Evolutionary conservation across 2,329 filamentous ascomycete species (phyloP), one percentile per base, ranked within the genome.

Genomic region (Aspergillus persii): DNA sequence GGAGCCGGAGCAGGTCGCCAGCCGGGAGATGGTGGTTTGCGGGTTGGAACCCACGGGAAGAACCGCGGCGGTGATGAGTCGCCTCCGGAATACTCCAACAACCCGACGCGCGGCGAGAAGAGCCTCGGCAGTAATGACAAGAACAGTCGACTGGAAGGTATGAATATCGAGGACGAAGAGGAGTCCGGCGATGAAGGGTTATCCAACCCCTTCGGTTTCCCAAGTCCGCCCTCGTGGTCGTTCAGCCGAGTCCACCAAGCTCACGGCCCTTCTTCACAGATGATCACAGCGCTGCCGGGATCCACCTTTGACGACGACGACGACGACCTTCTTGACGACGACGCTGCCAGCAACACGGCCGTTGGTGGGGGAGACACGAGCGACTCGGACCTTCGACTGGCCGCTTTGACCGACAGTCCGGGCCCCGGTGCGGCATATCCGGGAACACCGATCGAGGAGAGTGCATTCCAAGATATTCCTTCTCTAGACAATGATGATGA

Each of bases 1-100:
- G 87, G 82, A 91, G 87, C 82, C 84, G 89, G 77, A 91, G 89
- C 82, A 87, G 86, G 77, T 89, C 87, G 76, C 86, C 88, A 73
- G 82, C 83, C 73, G 79, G 84, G 75, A 83, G 83, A 77, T 82
- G 83, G 73, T 87, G 84, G 84, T 83, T 83, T 78, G 77, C 80
- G 72, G 71, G 70, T 65, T 70, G 71, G 68, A 73, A 70, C 66
- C 62, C 73, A 63, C 68, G 59, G 66, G 71, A 71, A 64, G 72
- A 74, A 67, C 68, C 36, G 36, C 36, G 66, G 64, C 62, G 69
- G 68, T 60, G 63, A 68, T 33, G 62, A 69, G 53, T 67, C 67
- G 47, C 67, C 71, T 18, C 74, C 75, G 29, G 66, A 63, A 29
- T 76, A 77, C 61, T 67, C 65, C 7, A 65, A 67, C 54, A 62